Conservation (phyloP, 139 green algal species). For the Chlamydomonas schloesseri region DNA sequence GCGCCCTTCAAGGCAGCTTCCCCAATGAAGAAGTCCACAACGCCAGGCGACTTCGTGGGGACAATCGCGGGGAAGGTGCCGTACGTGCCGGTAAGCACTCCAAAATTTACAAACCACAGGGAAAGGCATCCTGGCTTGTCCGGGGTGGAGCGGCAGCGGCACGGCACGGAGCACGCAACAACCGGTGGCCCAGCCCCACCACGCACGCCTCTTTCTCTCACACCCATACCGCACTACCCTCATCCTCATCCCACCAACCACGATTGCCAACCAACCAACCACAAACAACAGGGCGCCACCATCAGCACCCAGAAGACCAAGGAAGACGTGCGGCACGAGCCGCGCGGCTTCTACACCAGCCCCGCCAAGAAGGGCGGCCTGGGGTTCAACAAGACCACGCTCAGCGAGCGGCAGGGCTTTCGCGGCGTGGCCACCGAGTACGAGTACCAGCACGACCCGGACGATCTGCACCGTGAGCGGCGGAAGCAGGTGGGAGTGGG, state of each 20-base stretch:
- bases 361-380: slow-evolving; percentile 73
- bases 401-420: slow-evolving; percentile 49
- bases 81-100: slow-evolving; percentile 53
- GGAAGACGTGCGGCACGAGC: slow-evolving; percentile 51
- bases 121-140: no score
- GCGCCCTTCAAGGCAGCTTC: slow-evolving; percentile 66
- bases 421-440: slow-evolving; percentile 56
- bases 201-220: not conserved
- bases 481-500: not conserved
- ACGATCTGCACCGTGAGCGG: slow-evolving; percentile 15
- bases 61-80: slow-evolving; percentile 63
- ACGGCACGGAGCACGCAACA: no score
- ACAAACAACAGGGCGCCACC: slow-evolving; percentile 1
- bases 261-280: not conserved
- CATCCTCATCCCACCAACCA: not conserved
- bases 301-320: slow-evolving; percentile 57
- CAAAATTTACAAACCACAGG: no score
- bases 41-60: slow-evolving; percentile 63
- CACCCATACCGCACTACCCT: not conserved
- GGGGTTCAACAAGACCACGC: slow-evolving; percentile 66
- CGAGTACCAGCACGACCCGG: slow-evolving; percentile 60
- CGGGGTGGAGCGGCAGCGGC: no score
- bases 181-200: not conserved
- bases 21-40: slow-evolving; percentile 72
- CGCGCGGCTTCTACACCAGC: slow-evolving; percentile 71